Evolutionary conservation across 257 asterid species (phyloP), one percentile per base, ranked within the genome.

Genomic region (Plectranthus barbatus): DNA sequence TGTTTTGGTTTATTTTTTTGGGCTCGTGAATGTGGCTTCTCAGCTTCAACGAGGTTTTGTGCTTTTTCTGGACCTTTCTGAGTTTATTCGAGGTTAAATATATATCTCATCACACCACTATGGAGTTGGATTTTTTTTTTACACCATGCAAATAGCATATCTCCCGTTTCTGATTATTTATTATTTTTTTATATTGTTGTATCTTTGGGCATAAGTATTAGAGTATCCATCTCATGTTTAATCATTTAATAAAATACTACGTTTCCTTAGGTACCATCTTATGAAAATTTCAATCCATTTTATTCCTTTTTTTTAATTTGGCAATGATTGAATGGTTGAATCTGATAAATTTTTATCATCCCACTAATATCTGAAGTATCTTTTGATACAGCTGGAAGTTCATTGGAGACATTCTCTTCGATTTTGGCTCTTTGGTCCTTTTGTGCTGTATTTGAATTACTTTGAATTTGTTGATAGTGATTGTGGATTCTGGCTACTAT

Each of bases 401-500:
- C 26, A 21, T 42, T 72, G 50, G 9, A 42, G 48, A 4, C 46
- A 11, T 70, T 70, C 29, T 14, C 24, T 46, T 48, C 40, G 54
- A 37, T 21, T 39, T 60, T 66, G 14, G 13, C 11, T 46, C 70
- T 68, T 67, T 18, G 42, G 31, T 36, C 56, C 45, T 60, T 29
- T 31, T 34, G 37, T 23, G 31, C 26, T 59, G 20, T 42, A 19
- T 17, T 24, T 5, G 5, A 26, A 1, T 20, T 33, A 11, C 42
- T 39, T 37, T 52, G 21, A 41, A 37, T 18, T 51, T 37, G 10
- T 49, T 62, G 40, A 29, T 51, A 42, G 53, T 31, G 56, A 66
- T 24, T 41, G 7, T 58, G 52, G 12, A 21, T 59, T 67, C 64
- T 68, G 57, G 36, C 31, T 61, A 68, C 67, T 64, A 41, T 66